Base-by-base conservation (phyloP, 1,284 basidiomycete genomes). In the Sanghuangporus sanghuang region DNA sequence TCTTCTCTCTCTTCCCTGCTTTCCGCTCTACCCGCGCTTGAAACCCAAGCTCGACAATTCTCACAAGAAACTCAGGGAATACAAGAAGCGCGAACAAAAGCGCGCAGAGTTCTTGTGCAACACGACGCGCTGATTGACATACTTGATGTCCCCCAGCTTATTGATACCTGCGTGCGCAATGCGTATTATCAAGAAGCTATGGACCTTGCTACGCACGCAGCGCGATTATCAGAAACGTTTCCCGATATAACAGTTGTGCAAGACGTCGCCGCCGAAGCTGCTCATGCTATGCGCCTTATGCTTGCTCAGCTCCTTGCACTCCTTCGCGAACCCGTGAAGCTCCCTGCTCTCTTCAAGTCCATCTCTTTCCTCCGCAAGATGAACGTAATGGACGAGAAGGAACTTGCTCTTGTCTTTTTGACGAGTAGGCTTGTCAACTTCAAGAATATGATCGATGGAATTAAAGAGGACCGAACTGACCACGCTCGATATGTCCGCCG, bases 141-240 rank as follows among this genome's bases (percentile, higher is more conserved):
- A 38, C 85, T 98, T 65, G 94, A 96, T 69, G 85, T 96, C 57
- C 95, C 95, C 5, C 79, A 90, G 57, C 82, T 98, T 32, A 91
- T 96, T 69, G 92, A 96, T 71, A 93, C 94, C 0, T 97, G 94
- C 70, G 90, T 96, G 12, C 84, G 93, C 27, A 95, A 94, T 70
- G 93, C 93, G 6, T 90, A 93, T 75, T 96, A 95, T 76, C 82
- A 87, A 58, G 96, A 98, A 73, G 95, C 94, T 0, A 83, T 98
- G 64, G 89, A 94, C 57, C 83, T 96, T 9, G 80, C 88, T 1
- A 78, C 83, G 6, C 91, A 95, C 71, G 85, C 90, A 0, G 74
- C 79, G 21, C 68, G 73, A 0, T 75, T 89, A 21, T 73, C 77
- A 2, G 59, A 70, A 23, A 74, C 76, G 12, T 79, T 84, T 66